Conservation (phyloP, 2,329 filamentous ascomycete genomes). For the Fusarium sp. region DNA sequence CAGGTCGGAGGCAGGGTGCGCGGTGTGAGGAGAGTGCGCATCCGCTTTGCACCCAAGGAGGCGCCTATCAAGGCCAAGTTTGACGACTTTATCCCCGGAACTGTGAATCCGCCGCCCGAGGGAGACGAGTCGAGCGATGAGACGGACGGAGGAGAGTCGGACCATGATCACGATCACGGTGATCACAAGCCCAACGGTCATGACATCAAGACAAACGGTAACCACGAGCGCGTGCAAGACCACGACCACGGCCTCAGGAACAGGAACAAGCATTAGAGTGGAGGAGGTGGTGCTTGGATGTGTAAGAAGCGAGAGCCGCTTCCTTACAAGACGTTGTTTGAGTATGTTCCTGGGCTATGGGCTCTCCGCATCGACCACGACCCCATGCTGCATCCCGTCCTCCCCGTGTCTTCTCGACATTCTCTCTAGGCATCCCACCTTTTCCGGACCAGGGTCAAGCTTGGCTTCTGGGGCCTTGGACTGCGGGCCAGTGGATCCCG, state of each 20-base stretch:
- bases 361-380: slow-evolving; percentile 3
- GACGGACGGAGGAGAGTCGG: slow-evolving; percentile 39
- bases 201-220: slow-evolving; percentile 23
- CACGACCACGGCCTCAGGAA: slow-evolving; percentile 39
- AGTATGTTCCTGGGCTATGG: background rate
- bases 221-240: slow-evolving; percentile 34
- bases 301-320: slow-evolving; percentile 8
- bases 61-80: slow-evolving; percentile 67
- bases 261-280: slow-evolving; percentile 44
- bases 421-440: slow-evolving; percentile 4
- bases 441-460: slow-evolving; percentile 12
- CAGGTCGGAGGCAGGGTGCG: slow-evolving; percentile 80
- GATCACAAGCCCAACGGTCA: slow-evolving; percentile 44
- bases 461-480: slow-evolving; percentile 11
- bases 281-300: background rate
- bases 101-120: slow-evolving; percentile 73
- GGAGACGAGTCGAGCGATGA: slow-evolving; percentile 56
- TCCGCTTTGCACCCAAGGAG: slow-evolving; percentile 83
- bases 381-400: slow-evolving; percentile 5
- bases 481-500: slow-evolving; percentile 21
- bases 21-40: slow-evolving; percentile 83
- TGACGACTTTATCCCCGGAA: slow-evolving; percentile 81
- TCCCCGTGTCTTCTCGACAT: background rate
- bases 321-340: slow-evolving; percentile 1
- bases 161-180: slow-evolving; percentile 53